Evolutionary conservation across 2,329 filamentous ascomycete genomes (phyloP), one percentile per base, ranked within the genome.

Genomic region (Fusarium albidum): DNA sequence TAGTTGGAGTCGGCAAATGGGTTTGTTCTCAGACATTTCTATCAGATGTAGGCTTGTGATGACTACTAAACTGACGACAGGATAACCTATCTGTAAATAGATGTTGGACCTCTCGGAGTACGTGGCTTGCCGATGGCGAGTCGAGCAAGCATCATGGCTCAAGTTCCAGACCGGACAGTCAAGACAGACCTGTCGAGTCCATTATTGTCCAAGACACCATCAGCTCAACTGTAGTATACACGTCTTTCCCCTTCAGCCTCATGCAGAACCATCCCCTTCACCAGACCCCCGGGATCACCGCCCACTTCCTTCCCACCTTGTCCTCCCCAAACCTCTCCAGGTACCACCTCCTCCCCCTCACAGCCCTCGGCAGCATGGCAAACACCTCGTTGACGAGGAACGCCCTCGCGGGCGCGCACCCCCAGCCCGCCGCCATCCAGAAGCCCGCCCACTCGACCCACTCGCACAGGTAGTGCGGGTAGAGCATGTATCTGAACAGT

Each of bases 391-490:
- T 98, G 40, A 96, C 60, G 37, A 96, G 67, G 69, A 98, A 98
- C 43, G 83, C 83, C 67, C 92, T 79, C 18, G 92, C 94, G 1
- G 95, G 94, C 40, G 85, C 77, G 68, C 88, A 91, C 5, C 76
- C 74, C 75, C 79, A 83, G 1, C 86, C 87, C 50, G 87, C 83
- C 63, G 90, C 83, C 72, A 96, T 83, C 79, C 88, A 92, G 72
- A 92, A 99, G 0, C 95, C 95, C 4, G 83, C 73, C 95, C 95
- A 99, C 79, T 99, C 95, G 46, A 96, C 72, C 95, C 95, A 99
- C 77, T 99, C 95, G 69, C 88, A 90, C n/a, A 96, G 80, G 73
- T 97, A 99, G 72, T 99, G 95, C 62, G 95, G 92, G 73, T 89
- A 96, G 53, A 98, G 81, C 69, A 96, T 84, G 67, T 87, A 88